Conservation (phyloP, 768 basidiomycete genomes). For the Scleroderma bovista region DNA sequence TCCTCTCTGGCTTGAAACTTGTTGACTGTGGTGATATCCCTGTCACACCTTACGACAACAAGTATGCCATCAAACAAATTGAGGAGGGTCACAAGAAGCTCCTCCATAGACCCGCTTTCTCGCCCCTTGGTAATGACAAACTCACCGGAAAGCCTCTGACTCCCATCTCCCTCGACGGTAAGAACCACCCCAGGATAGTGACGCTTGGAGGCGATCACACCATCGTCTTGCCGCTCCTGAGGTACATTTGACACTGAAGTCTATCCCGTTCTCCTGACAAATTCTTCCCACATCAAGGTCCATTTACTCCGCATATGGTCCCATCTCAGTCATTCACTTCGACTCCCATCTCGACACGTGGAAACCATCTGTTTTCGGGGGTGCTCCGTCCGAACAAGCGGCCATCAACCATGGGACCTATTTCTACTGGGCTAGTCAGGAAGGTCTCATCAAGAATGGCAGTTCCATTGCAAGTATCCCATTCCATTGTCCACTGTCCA, state of each 20-base stretch:
- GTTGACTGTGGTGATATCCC: slow-evolving; percentile 79
- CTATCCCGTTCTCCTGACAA: neutral
- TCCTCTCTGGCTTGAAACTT: slow-evolving; percentile 57
- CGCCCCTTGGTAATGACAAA: slow-evolving; percentile 58
- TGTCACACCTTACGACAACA: slow-evolving; percentile 75
- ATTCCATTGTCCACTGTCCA: slow-evolving; percentile 20
- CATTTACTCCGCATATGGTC: slow-evolving; percentile 70
- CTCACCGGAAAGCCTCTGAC: slow-evolving; percentile 50
- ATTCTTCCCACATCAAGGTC: slow-evolving; percentile 39
- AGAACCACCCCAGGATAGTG: slow-evolving; percentile 71
- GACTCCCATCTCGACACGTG: slow-evolving; percentile 82
- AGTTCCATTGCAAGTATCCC: slow-evolving; percentile 75
- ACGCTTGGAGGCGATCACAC: slow-evolving; percentile 89
- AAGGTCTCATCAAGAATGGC: slow-evolving; percentile 74
- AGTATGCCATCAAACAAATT: slow-evolving; percentile 67
- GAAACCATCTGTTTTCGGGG: slow-evolving; percentile 72
- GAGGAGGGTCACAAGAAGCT: slow-evolving; percentile 67
- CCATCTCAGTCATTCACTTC: slow-evolving; percentile 81
- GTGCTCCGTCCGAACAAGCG: slow-evolving; percentile 64
- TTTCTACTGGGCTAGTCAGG: slow-evolving; percentile 84
- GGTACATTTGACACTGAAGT: slow-evolving; percentile 13
- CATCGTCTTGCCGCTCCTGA: slow-evolving; percentile 58
- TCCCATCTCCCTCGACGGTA: slow-evolving; percentile 63
- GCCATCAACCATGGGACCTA: slow-evolving; percentile 86
- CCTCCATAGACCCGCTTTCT: slow-evolving; percentile 57